phyloP scores from a whole-genome alignment of 2,329 filamentous ascomycete genomes.

The Diaporthe citrichinensis region DNA sequence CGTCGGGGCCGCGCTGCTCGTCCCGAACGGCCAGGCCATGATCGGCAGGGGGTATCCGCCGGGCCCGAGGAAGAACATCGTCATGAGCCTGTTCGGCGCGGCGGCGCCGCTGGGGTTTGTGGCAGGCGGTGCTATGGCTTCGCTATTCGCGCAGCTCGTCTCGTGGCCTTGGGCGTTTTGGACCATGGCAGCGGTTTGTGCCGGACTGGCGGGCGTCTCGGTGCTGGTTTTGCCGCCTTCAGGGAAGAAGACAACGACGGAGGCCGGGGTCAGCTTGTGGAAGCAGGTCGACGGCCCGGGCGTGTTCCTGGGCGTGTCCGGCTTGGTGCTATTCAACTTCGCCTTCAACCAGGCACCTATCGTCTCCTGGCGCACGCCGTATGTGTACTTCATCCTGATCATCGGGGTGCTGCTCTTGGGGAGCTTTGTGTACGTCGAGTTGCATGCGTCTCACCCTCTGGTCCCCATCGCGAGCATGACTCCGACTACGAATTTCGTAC shows the following conservation, averaged over 20 bases:
- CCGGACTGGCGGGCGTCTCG: conserved; percentile 8
- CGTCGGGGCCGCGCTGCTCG: conserved; percentile 38
- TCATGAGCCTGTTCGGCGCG: conserved; percentile 39
- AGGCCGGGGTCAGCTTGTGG: conserved; percentile 36
- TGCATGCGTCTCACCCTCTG: conserved; percentile 58
- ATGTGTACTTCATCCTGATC: conserved; percentile 65
- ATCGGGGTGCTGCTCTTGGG: conserved; percentile 64
- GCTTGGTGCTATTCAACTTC: conserved; percentile 69
- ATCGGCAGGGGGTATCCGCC: conserved; percentile 35
- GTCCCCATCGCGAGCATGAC: conserved; percentile 65
- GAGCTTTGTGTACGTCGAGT: conserved; percentile 66
- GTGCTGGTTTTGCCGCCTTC: conserved; percentile 44
- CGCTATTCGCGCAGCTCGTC: conserved; percentile 20
- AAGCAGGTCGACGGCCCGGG: conserved; percentile 21
- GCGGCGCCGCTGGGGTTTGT: conserved; percentile 39
- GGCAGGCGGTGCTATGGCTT: conserved; percentile 24
- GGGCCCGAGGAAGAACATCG: conserved; percentile 35
- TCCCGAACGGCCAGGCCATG: conserved; percentile 40
- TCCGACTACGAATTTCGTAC: conserved; percentile 61
- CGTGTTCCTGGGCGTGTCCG: conserved; percentile 58
- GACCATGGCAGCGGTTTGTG: conserved; percentile 26
- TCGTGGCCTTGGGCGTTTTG: conserved; percentile 33
- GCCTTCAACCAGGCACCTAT: conserved; percentile 68
- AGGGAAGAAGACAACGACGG: conserved; percentile 30
- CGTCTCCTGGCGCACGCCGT: conserved; percentile 65